Evolutionary conservation across 345 rosid genomes (phyloP).

Genomic region (Citrus australasica): DNA sequence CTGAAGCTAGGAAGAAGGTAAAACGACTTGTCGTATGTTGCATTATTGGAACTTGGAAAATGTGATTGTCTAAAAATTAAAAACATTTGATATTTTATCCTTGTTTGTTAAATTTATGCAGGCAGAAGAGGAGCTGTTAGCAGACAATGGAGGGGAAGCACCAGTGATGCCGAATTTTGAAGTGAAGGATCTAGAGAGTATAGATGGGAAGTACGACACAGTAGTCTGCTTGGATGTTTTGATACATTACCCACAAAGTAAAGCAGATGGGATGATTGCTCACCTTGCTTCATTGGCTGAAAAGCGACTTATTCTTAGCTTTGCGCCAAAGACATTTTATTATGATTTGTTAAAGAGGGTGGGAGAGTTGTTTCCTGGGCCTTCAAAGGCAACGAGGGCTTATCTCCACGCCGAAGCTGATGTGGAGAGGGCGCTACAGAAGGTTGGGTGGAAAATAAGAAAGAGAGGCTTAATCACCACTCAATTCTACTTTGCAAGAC

Average conservation of each 20-base stretch:
- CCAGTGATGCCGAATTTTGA: constrained; percentile 61
- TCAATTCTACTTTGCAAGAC: constrained; percentile 81
- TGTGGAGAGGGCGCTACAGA: constrained; percentile 72
- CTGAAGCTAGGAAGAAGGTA: constrained; percentile 85
- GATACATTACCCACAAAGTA: constrained; percentile 90
- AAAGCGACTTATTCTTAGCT: constrained; percentile 72
- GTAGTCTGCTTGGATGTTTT: constrained; percentile 89
- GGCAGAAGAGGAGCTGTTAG: constrained; percentile 66
- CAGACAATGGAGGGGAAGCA: constrained; percentile 22
- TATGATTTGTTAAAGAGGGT: constrained; percentile 72
- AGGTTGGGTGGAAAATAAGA: constrained; percentile 87
- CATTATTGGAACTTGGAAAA: not conserved
- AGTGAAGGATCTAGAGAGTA: constrained; percentile 83
- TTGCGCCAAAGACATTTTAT: constrained; percentile 91
- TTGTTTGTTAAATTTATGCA: constrained; percentile 16
- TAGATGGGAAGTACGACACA: constrained; percentile 69
- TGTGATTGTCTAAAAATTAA: no score
- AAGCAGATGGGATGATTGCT: constrained; percentile 92
- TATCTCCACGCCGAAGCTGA: constrained; percentile 89
- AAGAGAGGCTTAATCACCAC: constrained; percentile 75
- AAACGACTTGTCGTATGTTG: not conserved
- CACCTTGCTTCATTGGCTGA: constrained; percentile 93
- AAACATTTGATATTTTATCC: no score
- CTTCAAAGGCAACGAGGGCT: constrained; percentile 95
- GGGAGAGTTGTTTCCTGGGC: constrained; percentile 96